Percentiles rank a stretch among this genome's conserved stretches.
These are phyloP conservation scores for Fomitopsis serialis DNA, from an alignment of 768 basidiomycete genomes.

Conservation along the genomic window DNA sequence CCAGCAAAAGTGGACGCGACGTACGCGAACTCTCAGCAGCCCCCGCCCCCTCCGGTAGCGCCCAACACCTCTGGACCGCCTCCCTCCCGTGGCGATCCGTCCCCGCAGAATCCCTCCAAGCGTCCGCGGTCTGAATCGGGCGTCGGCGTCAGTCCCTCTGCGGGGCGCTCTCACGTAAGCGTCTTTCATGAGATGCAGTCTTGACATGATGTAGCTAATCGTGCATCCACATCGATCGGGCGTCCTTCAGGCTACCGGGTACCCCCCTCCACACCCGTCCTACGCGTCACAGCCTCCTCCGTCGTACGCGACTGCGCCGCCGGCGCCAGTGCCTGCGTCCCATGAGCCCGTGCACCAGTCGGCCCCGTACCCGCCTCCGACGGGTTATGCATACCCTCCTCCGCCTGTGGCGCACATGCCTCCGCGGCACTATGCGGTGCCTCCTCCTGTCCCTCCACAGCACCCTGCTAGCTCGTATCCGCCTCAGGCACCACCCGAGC, in stretches of 20 bases:
- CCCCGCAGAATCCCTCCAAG: slow-evolving; percentile 34
- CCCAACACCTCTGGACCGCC: slow-evolving; percentile 10
- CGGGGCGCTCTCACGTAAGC: slow-evolving; percentile 50
- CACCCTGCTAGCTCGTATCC: slow-evolving; percentile 16
- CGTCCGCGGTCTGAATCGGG: slow-evolving; percentile 30
- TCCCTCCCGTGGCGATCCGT: slow-evolving; percentile 17
- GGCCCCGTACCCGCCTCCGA: slow-evolving; percentile 25
- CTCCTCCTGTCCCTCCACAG: slow-evolving; percentile 18
- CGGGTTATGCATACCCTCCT: slow-evolving; percentile 22
- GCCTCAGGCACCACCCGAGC: slow-evolving; percentile 15
- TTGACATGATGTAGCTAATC: slow-evolving; percentile 14
- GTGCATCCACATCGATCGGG: slow-evolving; percentile 10
- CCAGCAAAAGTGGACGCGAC: slow-evolving; percentile 45
- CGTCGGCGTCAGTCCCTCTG: slow-evolving; percentile 36
- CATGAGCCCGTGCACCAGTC: slow-evolving; percentile 39
- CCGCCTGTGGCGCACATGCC: slow-evolving; percentile 18
- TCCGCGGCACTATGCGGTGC: slow-evolving; percentile 14
- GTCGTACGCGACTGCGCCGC: slow-evolving; percentile 31
- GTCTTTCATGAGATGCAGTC: slow-evolving; percentile 12
- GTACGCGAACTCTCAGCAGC: slow-evolving; percentile 39
- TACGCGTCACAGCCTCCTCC: slow-evolving; percentile 36
- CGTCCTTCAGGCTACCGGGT: slow-evolving; percentile 14
- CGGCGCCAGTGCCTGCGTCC: slow-evolving; percentile 27
- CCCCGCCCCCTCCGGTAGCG: slow-evolving; percentile 22
- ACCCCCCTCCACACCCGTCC: slow-evolving; percentile 26